Percentiles rank a stretch among this genome's conserved stretches.
phyloP scores from a whole-genome alignment of 371 early-diverging fungal species.

The Gilbertella persicaria region DNA sequence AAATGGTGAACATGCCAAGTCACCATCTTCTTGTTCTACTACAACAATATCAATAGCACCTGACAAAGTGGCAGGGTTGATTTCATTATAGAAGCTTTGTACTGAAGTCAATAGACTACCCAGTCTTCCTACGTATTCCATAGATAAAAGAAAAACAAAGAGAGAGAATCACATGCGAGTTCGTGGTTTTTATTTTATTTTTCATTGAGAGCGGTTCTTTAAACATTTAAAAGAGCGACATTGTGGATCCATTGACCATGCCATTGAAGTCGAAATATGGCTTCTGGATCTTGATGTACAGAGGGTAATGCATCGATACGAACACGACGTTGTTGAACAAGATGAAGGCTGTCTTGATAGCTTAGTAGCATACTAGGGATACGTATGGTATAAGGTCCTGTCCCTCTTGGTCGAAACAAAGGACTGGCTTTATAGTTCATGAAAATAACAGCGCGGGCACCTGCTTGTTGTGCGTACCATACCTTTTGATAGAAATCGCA shows the following conservation, averaged over 20 bases:
- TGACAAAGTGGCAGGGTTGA: conserved; percentile 97
- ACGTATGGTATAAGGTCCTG: not conserved
- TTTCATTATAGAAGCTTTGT: conserved; percentile 92
- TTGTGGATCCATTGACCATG: conserved; percentile 1
- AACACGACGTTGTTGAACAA: conserved; percentile 2
- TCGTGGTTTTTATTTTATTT: not conserved
- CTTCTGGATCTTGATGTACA: conserved; percentile 4
- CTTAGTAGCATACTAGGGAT: conserved; percentile 12
- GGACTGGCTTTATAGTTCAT: conserved; percentile 14
- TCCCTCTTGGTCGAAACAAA: not conserved
- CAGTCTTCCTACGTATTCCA: conserved; percentile 51
- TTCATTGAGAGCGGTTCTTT: not conserved
- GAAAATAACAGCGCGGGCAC: conserved; percentile 49
- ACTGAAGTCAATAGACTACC: conserved; percentile 71
- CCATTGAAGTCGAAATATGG: not conserved
- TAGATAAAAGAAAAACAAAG: conserved; percentile 13
- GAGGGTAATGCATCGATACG: not conserved
- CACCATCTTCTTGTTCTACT: conserved; percentile 82
- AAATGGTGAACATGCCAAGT: conserved; percentile 92
- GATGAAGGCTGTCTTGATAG: not conserved
- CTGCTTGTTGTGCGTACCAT: conserved; percentile 47
- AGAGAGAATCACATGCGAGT: not conserved
- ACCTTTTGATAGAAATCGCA: conserved; percentile 54
- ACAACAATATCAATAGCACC: conserved; percentile 99
- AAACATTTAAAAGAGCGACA: conserved; percentile 1